These are phyloP conservation scores for Alternaria metachromatica DNA, from an alignment of 2,329 filamentous ascomycete genomes.

Conservation along the genomic window DNA sequence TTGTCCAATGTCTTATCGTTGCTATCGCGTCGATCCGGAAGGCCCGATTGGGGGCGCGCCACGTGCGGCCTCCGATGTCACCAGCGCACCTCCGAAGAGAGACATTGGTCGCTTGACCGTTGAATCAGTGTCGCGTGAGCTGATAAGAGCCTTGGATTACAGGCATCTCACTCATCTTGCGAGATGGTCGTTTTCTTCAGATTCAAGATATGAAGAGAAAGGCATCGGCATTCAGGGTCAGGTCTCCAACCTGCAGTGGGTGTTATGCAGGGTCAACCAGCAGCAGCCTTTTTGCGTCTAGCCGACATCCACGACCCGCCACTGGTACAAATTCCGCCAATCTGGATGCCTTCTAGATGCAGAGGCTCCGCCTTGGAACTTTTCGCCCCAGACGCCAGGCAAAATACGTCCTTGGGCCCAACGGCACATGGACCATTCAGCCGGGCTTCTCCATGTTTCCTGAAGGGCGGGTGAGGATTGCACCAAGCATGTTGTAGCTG, in stretches of 20 bases:
- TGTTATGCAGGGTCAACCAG: constrained; percentile 37
- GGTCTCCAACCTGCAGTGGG: constrained; percentile 13
- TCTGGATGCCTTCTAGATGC: constrained; percentile 6
- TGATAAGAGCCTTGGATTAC: not conserved
- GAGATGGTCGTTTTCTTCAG: not conserved
- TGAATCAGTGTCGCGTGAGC: constrained; percentile 20
- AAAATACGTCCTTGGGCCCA: constrained; percentile 6
- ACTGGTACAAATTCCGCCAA: constrained; percentile 9
- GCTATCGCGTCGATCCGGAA: constrained; percentile 1
- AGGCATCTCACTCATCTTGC: not conserved
- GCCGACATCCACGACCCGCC: not conserved
- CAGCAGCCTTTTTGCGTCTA: constrained; percentile 16
- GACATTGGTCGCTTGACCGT: constrained; percentile 26
- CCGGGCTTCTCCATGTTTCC: not conserved
- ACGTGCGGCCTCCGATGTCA: constrained; percentile 27
- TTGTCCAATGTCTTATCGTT: constrained; percentile 21
- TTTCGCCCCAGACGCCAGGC: constrained; percentile 7
- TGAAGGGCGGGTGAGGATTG: not conserved
- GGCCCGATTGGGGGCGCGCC: constrained; percentile 12
- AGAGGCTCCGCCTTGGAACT: constrained; percentile 1
- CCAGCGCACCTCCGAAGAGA: constrained; percentile 14
- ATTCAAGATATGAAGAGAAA: not conserved
- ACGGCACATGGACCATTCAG: constrained; percentile 9
- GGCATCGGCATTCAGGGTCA: constrained; percentile 5
- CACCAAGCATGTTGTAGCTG: not conserved